These are phyloP conservation scores for Goffeauzyma gilvescens DNA, from an alignment of 768 basidiomycete species.

Conservation along the genomic window DNA sequence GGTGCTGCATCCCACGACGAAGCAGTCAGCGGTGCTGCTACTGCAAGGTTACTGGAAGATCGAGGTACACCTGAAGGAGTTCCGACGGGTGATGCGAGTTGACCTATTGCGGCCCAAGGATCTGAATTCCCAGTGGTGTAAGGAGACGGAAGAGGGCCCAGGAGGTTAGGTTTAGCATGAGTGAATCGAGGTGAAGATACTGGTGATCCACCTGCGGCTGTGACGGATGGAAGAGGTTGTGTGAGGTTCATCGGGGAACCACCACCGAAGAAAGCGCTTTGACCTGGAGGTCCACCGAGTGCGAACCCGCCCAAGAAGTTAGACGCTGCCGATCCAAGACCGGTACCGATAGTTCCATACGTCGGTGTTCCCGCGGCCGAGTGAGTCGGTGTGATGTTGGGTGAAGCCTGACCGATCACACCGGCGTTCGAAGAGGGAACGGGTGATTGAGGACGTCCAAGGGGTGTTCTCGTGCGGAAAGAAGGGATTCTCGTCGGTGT, in stretches of 20 bases:
- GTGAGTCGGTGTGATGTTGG: constrained; percentile 4
- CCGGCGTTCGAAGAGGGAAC: constrained; percentile 7
- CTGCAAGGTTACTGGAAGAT: constrained; percentile 49
- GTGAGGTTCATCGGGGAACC: no score
- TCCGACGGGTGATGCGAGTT: constrained; percentile 25
- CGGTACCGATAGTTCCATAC: neutral
- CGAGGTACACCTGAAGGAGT: constrained; percentile 19
- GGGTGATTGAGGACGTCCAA: constrained; percentile 28
- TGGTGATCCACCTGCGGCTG: constrained; percentile 39
- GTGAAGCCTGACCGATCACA: constrained; percentile 9
- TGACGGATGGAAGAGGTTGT: no score
- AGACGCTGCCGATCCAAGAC: constrained; percentile 3
- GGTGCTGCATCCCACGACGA: constrained; percentile 31
- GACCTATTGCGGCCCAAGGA: constrained; percentile 8
- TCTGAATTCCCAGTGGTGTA: neutral
- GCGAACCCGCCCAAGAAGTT: neutral
- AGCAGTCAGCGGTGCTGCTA: constrained; percentile 56
- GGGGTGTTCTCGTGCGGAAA: constrained; percentile 22
- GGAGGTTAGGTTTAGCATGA: constrained; percentile 58
- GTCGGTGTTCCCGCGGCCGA: constrained; percentile 48
- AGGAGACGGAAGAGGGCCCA: constrained; percentile 32
- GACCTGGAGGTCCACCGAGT: constrained; percentile 10
- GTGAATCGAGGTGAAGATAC: constrained; percentile 65
- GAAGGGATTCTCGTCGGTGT: constrained; percentile 31
- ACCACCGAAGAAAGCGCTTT: no score